Evolutionary conservation across 2,329 filamentous ascomycete species (phyloP).

Genomic region (Verticillium tricorpus): DNA sequence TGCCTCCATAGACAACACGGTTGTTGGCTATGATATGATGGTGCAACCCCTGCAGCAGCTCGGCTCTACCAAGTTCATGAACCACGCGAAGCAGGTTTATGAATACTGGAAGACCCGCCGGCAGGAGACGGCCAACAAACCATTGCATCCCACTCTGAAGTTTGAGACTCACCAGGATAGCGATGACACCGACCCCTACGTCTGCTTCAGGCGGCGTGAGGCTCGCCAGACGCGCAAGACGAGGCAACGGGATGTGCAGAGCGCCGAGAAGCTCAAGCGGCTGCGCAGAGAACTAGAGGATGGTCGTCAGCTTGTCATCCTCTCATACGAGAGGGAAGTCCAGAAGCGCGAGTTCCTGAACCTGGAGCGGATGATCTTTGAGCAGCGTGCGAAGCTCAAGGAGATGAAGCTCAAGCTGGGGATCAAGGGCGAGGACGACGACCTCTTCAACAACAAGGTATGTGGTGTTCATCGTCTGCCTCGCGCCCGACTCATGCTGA

Average conservation of each 20-base stretch:
- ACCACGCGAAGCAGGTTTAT: slow-evolving; percentile 73
- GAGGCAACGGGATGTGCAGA: slow-evolving; percentile 85
- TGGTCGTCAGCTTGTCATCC: slow-evolving; percentile 71
- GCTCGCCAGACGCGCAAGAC: slow-evolving; percentile 94
- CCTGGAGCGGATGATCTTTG: slow-evolving; percentile 73
- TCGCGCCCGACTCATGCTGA: slow-evolving; percentile 30
- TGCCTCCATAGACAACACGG: slow-evolving; percentile 83
- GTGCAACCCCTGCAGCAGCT: slow-evolving; percentile 59
- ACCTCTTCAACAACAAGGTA: slow-evolving; percentile 92
- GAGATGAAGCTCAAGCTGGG: slow-evolving; percentile 82
- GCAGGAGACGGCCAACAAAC: slow-evolving; percentile 60
- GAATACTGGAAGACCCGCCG: slow-evolving; percentile 81
- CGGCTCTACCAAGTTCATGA: slow-evolving; percentile 42
- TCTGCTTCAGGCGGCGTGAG: slow-evolving; percentile 94
- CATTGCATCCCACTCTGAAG: slow-evolving; percentile 76
- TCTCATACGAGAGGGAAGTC: slow-evolving; percentile 76
- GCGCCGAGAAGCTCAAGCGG: slow-evolving; percentile 90
- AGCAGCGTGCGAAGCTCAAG: slow-evolving; percentile 77
- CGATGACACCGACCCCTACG: slow-evolving; percentile 94
- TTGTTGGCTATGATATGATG: slow-evolving; percentile 73
- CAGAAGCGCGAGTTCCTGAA: slow-evolving; percentile 73
- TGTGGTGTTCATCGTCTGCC: slow-evolving; percentile 21
- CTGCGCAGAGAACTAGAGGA: slow-evolving; percentile 88
- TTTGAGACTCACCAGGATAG: slow-evolving; percentile 92
- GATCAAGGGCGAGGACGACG: slow-evolving; percentile 90